Evolutionary conservation across 768 basidiomycete species (phyloP).

Genomic region (Lactifluus pinguis): DNA sequence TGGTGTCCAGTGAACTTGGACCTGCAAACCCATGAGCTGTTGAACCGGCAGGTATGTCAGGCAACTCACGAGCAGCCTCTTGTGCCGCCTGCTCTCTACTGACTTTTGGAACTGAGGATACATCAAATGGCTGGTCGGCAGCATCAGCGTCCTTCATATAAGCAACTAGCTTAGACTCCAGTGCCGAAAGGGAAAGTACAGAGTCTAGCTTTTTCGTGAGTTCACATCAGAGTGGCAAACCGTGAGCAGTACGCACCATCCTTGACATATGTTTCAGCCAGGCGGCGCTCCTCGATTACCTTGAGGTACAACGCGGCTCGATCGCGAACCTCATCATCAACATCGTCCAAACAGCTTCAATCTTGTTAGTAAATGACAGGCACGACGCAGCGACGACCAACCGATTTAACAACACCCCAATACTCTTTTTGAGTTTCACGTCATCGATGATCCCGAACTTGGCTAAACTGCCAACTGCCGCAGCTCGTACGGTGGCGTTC

Average conservation of each 20-base stretch:
- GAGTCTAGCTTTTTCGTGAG: constrained; percentile 51
- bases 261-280: constrained; percentile 84
- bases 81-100: constrained; percentile 87
- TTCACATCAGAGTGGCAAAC: not conserved
- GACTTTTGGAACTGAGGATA: constrained; percentile 82
- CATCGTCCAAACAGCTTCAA: constrained; percentile 86
- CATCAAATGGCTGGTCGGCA: constrained; percentile 68
- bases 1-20: constrained; percentile 80
- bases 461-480: constrained; percentile 88
- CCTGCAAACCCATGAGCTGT: constrained; percentile 33
- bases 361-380: constrained; percentile 7
- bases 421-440: constrained; percentile 67
- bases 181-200: constrained; percentile 79
- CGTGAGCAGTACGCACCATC: constrained; percentile 52
- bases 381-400: constrained; percentile 26
- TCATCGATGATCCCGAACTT: constrained; percentile 93
- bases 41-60: not conserved
- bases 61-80: constrained; percentile 72
- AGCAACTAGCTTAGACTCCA: constrained; percentile 87
- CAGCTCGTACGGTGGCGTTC: constrained; percentile 95
- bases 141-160: constrained; percentile 83
- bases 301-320: constrained; percentile 92
- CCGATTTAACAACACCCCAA: constrained; percentile 81
- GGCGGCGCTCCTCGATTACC: constrained; percentile 64
- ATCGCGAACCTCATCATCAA: constrained; percentile 98